These are phyloP conservation scores for Vitis vinifera DNA, from an alignment of 164 flowering plant genomes.

Conservation along the genomic window DNA sequence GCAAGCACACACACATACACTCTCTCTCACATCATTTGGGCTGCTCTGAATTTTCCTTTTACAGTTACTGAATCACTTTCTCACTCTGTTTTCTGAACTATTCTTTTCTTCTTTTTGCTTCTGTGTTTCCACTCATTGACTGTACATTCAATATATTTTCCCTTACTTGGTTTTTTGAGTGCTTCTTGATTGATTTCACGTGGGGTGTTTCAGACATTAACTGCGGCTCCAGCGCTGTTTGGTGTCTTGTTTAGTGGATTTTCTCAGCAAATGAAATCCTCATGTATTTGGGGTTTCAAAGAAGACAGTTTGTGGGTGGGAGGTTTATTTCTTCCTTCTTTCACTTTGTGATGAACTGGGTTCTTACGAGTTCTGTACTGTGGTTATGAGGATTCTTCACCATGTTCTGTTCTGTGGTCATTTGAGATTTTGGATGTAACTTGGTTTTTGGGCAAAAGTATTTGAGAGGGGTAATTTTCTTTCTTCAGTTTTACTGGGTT, in stretches of 20 bases:
- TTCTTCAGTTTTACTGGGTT: neutral
- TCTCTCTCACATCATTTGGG: conserved; percentile 10
- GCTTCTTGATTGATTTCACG: conserved; percentile 2
- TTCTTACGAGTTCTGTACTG: neutral
- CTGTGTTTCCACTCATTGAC: neutral
- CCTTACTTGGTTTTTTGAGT: neutral
- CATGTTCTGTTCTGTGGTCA: neutral
- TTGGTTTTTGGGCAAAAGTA: neutral
- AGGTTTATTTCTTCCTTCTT: neutral
- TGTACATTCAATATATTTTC: conserved; percentile 7
- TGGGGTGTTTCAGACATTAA: neutral
- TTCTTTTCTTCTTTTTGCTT: neutral
- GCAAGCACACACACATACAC: conserved; percentile 12
- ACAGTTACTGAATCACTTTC: conserved; percentile 4
- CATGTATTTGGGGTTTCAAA: neutral
- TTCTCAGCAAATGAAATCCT: conserved; percentile 9
- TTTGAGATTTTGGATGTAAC: neutral
- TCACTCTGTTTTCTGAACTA: neutral
- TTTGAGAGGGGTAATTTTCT: neutral
- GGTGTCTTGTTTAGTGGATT: neutral
- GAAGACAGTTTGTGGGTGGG: neutral
- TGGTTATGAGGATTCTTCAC: conserved; percentile 2
- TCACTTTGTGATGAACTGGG: neutral
- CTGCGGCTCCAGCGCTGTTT: neutral
- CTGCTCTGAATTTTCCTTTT: conserved; percentile 1